A percentile compares a stretch with the other conserved stretches of the same genome.
These are phyloP conservation scores for Spatholobus suberectus DNA, from an alignment of 306 rosid species.

Conservation along the genomic window DNA sequence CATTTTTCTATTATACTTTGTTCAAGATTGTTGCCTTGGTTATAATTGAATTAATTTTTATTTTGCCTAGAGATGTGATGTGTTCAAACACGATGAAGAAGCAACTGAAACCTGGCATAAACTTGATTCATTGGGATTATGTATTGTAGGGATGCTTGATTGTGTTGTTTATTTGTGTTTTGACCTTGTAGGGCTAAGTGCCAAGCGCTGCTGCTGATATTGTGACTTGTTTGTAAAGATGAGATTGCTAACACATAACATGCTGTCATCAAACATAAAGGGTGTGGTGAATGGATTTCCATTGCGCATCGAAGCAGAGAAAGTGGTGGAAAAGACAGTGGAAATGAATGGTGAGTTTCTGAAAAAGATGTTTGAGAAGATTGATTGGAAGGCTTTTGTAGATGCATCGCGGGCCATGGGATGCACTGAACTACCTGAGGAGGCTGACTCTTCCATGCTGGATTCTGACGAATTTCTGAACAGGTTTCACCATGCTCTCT, in stretches of 20 bases:
- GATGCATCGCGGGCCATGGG: conserved; percentile 71
- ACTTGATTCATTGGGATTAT: neutral
- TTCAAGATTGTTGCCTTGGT: neutral
- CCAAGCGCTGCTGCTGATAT: neutral
- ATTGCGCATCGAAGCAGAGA: conserved; percentile 72
- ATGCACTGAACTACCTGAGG: conserved; percentile 78
- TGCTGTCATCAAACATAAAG: conserved; percentile 87
- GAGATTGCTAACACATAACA: conserved; percentile 92
- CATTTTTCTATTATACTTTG: neutral
- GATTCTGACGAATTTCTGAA: conserved; percentile 76
- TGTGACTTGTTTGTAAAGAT: conserved; percentile 40
- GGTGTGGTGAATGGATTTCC: conserved; percentile 90
- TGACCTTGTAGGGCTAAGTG: conserved; percentile 14
- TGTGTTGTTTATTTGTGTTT: conserved; percentile 15
- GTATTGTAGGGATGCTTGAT: neutral
- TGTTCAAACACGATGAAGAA: neutral
- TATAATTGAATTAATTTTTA: neutral
- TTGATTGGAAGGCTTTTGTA: conserved; percentile 79
- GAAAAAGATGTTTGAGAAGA: conserved; percentile 75
- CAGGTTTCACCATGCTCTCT: conserved; percentile 85
- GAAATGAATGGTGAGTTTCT: conserved; percentile 83
- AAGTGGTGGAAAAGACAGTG: conserved; percentile 70
- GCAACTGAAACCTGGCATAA: neutral
- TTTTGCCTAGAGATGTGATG: neutral
- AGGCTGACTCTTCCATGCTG: conserved; percentile 69